A percentile compares a stretch with the other conserved stretches of the same genome.
Evolutionary conservation across 225 moss, liverwort and hornwort species (phyloP).

Genomic region (Thuidium tamariscinum): DNA sequence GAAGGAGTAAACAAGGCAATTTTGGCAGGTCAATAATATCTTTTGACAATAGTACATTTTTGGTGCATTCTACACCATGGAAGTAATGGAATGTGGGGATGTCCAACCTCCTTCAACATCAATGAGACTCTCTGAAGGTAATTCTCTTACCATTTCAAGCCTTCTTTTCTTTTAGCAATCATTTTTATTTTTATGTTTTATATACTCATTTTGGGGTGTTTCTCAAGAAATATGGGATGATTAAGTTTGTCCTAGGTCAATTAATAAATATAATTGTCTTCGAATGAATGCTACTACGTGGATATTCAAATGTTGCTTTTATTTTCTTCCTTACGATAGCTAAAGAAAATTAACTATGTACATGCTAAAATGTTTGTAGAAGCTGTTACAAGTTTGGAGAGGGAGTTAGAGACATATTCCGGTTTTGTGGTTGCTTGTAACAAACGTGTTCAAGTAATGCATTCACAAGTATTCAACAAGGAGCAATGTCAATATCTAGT

Average conservation of each 20-base stretch:
- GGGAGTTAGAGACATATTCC: background rate
- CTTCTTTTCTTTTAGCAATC: background rate
- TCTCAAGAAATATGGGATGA: background rate
- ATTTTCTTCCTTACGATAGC: background rate
- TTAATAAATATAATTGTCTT: no score
- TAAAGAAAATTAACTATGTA: background rate
- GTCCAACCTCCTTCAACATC: accelerated
- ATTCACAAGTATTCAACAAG: background rate
- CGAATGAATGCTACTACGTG: accelerated
- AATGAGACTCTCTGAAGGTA: accelerated
- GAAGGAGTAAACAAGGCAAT: background rate
- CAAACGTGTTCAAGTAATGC: background rate
- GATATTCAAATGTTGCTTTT: background rate
- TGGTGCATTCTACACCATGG: background rate
- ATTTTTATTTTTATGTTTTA: background rate
- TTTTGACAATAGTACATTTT: background rate
- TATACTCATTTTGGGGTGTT: background rate
- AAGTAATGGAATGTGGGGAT: accelerated
- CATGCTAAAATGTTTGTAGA: background rate
- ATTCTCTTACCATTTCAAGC: accelerated
- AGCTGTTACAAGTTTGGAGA: background rate
- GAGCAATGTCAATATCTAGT: background rate
- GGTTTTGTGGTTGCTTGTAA: background rate
- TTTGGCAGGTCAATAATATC: background rate
- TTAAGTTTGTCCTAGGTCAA: accelerated